phyloP scores from a whole-genome alignment of 2,329 filamentous ascomycete genomes.

The Sclerotinia spermophila region DNA sequence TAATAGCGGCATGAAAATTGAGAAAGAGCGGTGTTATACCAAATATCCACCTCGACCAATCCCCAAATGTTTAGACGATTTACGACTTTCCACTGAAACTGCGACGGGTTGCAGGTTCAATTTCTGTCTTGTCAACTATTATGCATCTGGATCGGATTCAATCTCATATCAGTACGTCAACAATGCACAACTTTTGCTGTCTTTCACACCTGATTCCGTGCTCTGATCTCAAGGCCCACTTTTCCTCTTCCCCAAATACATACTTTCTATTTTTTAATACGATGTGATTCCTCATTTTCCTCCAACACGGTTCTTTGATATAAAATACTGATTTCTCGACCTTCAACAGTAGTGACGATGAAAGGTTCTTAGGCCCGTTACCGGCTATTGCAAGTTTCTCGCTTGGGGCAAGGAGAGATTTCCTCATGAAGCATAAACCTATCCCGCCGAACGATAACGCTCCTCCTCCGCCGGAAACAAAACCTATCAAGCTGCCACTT shows the following conservation, averaged over 20 bases:
- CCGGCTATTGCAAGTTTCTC: conserved; percentile 74
- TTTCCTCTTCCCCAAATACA: neutral
- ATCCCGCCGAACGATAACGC: conserved; percentile 38
- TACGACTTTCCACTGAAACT: conserved; percentile 61
- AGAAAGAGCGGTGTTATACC: conserved; percentile 52
- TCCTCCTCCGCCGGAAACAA: conserved; percentile 37
- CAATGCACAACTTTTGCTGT: neutral
- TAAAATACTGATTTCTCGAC: neutral
- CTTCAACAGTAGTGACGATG: conserved; percentile 60
- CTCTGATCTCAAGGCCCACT: neutral
- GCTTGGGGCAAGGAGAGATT: conserved; percentile 68
- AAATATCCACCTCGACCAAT: conserved; percentile 64
- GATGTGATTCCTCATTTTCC: neutral
- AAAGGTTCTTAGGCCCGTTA: conserved; percentile 66
- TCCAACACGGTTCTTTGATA: neutral
- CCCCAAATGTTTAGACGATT: conserved; percentile 62
- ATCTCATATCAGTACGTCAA: conserved; percentile 61
- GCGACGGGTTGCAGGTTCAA: conserved; percentile 68
- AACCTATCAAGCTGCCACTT: conserved; percentile 51
- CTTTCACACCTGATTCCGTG: neutral
- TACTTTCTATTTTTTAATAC: neutral
- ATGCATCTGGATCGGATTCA: conserved; percentile 70
- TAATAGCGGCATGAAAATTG: conserved; percentile 42
- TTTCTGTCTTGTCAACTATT: conserved; percentile 80
- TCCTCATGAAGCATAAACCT: conserved; percentile 76